phyloP scores from a whole-genome alignment of 2,329 filamentous ascomycete species.

The Trichoderma koningiopsis region DNA sequence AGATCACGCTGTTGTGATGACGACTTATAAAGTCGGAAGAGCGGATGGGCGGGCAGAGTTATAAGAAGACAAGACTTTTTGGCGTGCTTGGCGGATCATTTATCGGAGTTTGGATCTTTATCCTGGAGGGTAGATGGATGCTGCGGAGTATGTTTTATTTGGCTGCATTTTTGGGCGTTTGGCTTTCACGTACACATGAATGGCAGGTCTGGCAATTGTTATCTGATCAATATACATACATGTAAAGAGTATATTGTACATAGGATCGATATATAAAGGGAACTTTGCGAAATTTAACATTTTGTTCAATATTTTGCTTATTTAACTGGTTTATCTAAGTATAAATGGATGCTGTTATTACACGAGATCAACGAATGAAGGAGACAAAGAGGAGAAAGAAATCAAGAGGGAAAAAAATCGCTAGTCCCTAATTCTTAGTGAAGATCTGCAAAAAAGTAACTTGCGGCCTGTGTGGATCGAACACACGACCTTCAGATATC shows the following conservation, averaged over 20 bases:
- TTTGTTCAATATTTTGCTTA: too few species aligned
- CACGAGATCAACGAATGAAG: too few species aligned
- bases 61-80: conserved; percentile 1
- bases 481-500: conserved; percentile 36
- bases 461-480: conserved; percentile 37
- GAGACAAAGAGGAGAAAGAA: too few species aligned
- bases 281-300: conserved; percentile 13
- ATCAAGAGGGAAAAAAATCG: too few species aligned
- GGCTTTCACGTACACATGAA: background rate
- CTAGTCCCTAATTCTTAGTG: too few species aligned
- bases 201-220: background rate
- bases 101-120: background rate
- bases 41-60: background rate
- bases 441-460: background rate
- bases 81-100: background rate
- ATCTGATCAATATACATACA: background rate
- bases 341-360: too few species aligned
- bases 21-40: conserved; percentile 32
- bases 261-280: too few species aligned
- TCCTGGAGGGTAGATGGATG: background rate
- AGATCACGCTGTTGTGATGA: conserved; percentile 43
- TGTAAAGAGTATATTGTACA: background rate
- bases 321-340: too few species aligned
- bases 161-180: background rate
- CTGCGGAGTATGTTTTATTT: background rate